phyloP scores from a whole-genome alignment of 2,329 filamentous ascomycete species.

The Sporothrix curviconia region DNA sequence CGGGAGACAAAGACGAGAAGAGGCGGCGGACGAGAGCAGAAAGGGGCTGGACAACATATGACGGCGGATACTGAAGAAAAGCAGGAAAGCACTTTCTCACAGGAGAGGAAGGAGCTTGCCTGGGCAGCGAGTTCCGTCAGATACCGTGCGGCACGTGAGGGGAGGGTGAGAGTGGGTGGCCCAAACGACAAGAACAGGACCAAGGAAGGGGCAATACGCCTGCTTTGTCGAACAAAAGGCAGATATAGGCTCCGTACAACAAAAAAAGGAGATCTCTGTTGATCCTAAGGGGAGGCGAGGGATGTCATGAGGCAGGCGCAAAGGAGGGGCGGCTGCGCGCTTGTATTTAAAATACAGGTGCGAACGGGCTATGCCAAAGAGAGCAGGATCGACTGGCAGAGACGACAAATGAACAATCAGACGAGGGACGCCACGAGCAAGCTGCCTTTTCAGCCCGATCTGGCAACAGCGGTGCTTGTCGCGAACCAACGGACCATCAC shows the following conservation, averaged over 20 bases:
- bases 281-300: background rate
- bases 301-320: background rate
- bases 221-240: background rate
- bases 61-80: background rate
- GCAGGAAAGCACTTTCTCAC: background rate
- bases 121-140: background rate
- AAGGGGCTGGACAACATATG: background rate
- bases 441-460: background rate
- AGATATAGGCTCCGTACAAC: background rate
- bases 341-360: slow-evolving; percentile 1
- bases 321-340: slow-evolving; percentile 2
- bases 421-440: background rate
- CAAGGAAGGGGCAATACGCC: background rate
- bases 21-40: background rate
- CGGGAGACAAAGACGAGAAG: background rate
- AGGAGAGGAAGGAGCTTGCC: background rate
- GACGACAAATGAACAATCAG: background rate
- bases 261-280: background rate
- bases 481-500: background rate
- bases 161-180: background rate
- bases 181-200: too few relatives aligned
- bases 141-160: background rate
- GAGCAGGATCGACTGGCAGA: background rate
- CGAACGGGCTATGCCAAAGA: slow-evolving; percentile 1
- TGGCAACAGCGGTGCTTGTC: background rate